phyloP scores from a whole-genome alignment of 768 basidiomycete genomes.

The Hypholoma fasciculare region DNA sequence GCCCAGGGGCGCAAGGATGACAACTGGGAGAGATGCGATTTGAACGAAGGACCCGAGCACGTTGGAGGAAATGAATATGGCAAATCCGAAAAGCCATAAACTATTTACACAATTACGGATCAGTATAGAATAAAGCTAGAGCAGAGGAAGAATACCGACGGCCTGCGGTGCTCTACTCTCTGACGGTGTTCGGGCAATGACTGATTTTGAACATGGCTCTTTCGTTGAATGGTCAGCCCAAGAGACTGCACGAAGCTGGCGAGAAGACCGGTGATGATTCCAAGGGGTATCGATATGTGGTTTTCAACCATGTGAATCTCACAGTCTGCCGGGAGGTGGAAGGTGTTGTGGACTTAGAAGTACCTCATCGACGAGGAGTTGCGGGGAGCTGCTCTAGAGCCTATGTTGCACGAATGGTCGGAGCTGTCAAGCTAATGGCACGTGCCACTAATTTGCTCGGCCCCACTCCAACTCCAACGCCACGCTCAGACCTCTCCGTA shows the following conservation, averaged over 20 bases:
- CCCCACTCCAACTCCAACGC: too few relatives aligned
- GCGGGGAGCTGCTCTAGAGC: too few relatives aligned
- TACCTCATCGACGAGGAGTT: slow-evolving; percentile 13
- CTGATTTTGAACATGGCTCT: slow-evolving; percentile 88
- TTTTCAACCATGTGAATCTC: slow-evolving; percentile 20
- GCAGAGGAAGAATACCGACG: slow-evolving; percentile 46
- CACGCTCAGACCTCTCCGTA: too few relatives aligned
- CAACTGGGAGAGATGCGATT: slow-evolving; percentile 91
- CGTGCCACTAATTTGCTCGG: too few relatives aligned
- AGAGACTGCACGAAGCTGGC: slow-evolving; percentile 89
- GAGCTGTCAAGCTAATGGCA: not conserved
- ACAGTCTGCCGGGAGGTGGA: not conserved
- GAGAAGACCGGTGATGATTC: slow-evolving; percentile 65
- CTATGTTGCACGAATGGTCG: not conserved
- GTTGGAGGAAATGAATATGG: slow-evolving; percentile 87
- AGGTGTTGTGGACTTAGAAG: slow-evolving; percentile 4
- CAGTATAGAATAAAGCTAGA: not conserved
- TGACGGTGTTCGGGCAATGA: slow-evolving; percentile 61
- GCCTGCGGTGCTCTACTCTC: slow-evolving; percentile 73
- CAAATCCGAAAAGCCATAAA: slow-evolving; percentile 86
- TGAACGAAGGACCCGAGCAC: slow-evolving; percentile 87
- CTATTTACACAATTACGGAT: slow-evolving; percentile 33
- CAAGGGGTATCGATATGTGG: slow-evolving; percentile 48
- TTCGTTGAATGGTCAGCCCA: slow-evolving; percentile 90
- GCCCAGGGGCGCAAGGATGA: slow-evolving; percentile 91